Conservation (phyloP, 202 grass and related monocot species). For the Zizania palustris region DNA sequence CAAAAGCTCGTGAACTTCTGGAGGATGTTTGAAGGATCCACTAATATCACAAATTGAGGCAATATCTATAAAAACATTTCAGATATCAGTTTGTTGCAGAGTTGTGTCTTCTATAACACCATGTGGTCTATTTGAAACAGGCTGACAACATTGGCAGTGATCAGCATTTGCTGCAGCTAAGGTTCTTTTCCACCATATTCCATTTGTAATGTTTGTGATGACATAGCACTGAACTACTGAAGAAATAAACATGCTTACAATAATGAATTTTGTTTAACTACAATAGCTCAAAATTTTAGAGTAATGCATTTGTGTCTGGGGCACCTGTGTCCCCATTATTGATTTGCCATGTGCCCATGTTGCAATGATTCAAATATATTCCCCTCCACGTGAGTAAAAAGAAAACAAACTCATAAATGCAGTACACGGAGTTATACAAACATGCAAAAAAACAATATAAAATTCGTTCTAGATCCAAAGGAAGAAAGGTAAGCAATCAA, state of each 20-base stretch:
- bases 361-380: not conserved
- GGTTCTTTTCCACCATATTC: slow-evolving; percentile 48
- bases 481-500: not conserved
- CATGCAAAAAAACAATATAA: not conserved
- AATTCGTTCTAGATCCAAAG: not conserved
- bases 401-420: not conserved
- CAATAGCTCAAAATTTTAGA: slow-evolving; percentile 21
- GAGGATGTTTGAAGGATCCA: slow-evolving; percentile 89
- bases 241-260: slow-evolving; percentile 5
- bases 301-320: not conserved
- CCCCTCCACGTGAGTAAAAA: not conserved
- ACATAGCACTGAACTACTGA: slow-evolving; percentile 11
- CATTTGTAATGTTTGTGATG: slow-evolving; percentile 26
- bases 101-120: slow-evolving; percentile 22
- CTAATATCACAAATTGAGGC: slow-evolving; percentile 70
- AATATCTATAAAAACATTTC: slow-evolving; percentile 38
- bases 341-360: too few species aligned
- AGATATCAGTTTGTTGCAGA: slow-evolving; percentile 25
- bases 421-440: not conserved
- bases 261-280: slow-evolving; percentile 20
- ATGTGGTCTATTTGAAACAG: slow-evolving; percentile 46
- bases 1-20: slow-evolving; percentile 76
- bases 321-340: not conserved
- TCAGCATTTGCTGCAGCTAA: slow-evolving; percentile 89
- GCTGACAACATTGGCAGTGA: slow-evolving; percentile 71